These are phyloP conservation scores for Aspergillus coremiiformis DNA, from an alignment of 495 filamentous ascomycete species.

Conservation along the genomic window DNA sequence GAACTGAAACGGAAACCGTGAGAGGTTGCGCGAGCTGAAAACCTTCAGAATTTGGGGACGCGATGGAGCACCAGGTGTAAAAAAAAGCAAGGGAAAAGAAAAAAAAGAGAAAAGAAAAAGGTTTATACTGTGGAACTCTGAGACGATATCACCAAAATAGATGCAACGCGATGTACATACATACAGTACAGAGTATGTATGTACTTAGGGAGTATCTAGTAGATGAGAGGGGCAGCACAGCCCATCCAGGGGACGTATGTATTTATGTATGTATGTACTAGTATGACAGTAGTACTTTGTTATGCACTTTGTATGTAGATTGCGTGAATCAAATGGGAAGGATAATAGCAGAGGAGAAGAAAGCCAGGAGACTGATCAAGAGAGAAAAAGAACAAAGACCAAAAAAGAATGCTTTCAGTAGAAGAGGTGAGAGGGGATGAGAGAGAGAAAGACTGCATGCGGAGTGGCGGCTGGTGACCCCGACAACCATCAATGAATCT, in stretches of 20 bases:
- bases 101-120: not conserved
- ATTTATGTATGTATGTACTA: not conserved
- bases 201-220: too few relatives aligned
- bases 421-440: too few relatives aligned
- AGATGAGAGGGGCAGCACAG: not conserved
- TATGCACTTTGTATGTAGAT: too few relatives aligned
- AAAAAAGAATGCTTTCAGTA: slow-evolving; percentile 3
- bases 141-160: not conserved
- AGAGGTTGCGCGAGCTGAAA: not conserved
- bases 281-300: too few relatives aligned
- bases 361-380: not conserved
- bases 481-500: slow-evolving; percentile 11
- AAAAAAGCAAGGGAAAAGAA: not conserved
- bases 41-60: not conserved
- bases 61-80: too few relatives aligned
- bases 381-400: not conserved
- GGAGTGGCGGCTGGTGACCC: slow-evolving; percentile 19
- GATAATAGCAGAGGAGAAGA: not conserved
- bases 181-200: not conserved
- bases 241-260: too few relatives aligned
- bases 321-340: not conserved
- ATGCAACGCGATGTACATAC: not conserved
- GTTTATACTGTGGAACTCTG: not conserved
- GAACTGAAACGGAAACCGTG: not conserved
- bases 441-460: slow-evolving; percentile 7